A percentile compares a stretch with the other conserved stretches of the same genome.
phyloP scores from a whole-genome alignment of 805 yeast genomes.

The Kazachstania bromeliacearum region DNA sequence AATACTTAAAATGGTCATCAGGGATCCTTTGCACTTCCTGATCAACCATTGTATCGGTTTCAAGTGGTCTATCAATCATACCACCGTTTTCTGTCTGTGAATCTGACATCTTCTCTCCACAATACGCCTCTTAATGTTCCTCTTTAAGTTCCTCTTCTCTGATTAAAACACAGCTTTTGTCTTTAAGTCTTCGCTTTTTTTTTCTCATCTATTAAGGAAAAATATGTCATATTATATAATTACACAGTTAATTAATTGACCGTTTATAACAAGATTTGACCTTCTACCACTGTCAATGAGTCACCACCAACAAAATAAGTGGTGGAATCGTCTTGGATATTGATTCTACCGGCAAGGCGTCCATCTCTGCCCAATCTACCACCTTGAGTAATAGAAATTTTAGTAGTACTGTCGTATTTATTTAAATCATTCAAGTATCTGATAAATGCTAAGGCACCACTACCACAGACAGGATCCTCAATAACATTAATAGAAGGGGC shows the following conservation, averaged over 20 bases:
- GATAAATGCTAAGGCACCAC: slow-evolving; percentile 35
- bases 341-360: slow-evolving; percentile 21
- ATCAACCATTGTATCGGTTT: not conserved
- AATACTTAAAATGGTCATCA: slow-evolving; percentile 7
- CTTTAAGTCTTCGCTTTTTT: no score
- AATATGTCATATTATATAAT: not conserved
- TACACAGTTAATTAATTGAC: not conserved
- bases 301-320: slow-evolving; percentile 33
- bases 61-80: not conserved
- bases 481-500: slow-evolving; percentile 29
- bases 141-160: no score
- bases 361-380: slow-evolving; percentile 35
- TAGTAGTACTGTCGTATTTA: slow-evolving; percentile 12
- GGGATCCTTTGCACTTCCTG: slow-evolving; percentile 13
- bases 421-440: slow-evolving; percentile 22
- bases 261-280: slow-evolving; percentile 15
- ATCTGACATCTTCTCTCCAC: not conserved
- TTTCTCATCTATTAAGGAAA: not conserved
- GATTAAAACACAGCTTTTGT: no score
- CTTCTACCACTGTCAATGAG: slow-evolving; percentile 32
- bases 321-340: slow-evolving; percentile 5
- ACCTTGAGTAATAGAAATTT: slow-evolving; percentile 31
- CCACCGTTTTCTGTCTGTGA: not conserved
- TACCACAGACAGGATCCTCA: slow-evolving; percentile 52
- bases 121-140: not conserved